Evolutionary conservation across 768 basidiomycete species (phyloP), one percentile per base, ranked within the genome.

Genomic region (Tulasnella sp.): DNA sequence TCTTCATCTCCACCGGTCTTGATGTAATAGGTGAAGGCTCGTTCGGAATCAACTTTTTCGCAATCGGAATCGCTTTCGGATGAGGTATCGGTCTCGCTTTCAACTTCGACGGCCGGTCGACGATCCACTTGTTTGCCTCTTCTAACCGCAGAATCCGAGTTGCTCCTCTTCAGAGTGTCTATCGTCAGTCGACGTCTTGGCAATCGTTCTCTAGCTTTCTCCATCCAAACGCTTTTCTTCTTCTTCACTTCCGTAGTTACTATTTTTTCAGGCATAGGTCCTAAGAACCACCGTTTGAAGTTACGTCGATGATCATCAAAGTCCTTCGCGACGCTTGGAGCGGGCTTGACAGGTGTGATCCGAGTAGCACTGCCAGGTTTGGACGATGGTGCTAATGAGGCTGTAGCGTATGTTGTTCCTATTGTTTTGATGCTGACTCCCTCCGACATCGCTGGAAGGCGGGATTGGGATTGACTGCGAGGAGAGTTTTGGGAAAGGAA

Each of bases 231-330:
- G 10, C 39, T 29, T 23, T 70, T 79, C 82, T 80, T 89, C 86
- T 69, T 84, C 83, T 73, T 83, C 15, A 75, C 61, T 26, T 77
- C 74, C 13, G 35, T 83, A 4, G 84, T 84, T 76, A 89, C 83
- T 77, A 89, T 86, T 77, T 87, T 88, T 81, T 91, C 90, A 16
- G 92, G 93, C 86, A 94, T 87, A 4, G 93, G 91, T 0, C 93
- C 93, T 67, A 95, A 86, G 83, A 94, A 94, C 74, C 91, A 83
- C 40, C 93, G 88, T 57, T 55, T 73, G 39, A 77, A 57, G n/a
- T 0, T 69, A 76, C 86, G 86, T 29, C 57, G 79, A 46, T 80
- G 80, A 57, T 80, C 75, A 69, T 79, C 79, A 61, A 79, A 46
- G 13, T 71, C 70, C 15, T 23, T 42, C 23, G 74, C 26, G 35